phyloP scores from a whole-genome alignment of 495 filamentous ascomycete species.

The Penicillium paxilli region DNA sequence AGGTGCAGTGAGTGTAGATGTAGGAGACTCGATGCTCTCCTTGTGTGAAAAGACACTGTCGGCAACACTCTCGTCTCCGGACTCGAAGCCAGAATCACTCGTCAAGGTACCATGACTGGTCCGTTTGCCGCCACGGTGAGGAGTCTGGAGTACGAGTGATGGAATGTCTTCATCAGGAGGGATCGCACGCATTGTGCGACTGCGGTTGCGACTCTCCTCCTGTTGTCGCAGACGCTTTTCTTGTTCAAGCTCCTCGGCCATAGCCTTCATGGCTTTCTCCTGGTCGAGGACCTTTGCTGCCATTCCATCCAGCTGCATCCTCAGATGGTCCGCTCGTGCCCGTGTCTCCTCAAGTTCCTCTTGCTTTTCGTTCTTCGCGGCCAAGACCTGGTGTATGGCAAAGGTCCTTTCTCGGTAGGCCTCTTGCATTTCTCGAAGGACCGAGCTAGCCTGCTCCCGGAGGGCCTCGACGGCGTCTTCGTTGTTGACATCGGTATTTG shows the following conservation, averaged over 20 bases:
- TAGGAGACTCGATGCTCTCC: constrained; percentile 49
- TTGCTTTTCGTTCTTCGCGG: constrained; percentile 61
- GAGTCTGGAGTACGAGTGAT: constrained; percentile 57
- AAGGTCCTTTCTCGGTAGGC: constrained; percentile 67
- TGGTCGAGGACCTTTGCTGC: constrained; percentile 65
- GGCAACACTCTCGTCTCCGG: constrained; percentile 54
- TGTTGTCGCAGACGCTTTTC: constrained; percentile 57
- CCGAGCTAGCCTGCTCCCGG: constrained; percentile 63
- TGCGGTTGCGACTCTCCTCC: constrained; percentile 52
- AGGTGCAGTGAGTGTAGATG: constrained; percentile 48
- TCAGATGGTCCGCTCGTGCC: constrained; percentile 63
- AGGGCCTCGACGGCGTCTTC: constrained; percentile 71
- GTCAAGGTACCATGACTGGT: constrained; percentile 53
- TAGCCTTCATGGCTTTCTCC: constrained; percentile 60
- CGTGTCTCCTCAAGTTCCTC: constrained; percentile 79
- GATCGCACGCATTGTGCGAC: constrained; percentile 34
- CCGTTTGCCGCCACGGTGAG: constrained; percentile 48
- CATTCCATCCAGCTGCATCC: constrained; percentile 76
- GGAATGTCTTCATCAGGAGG: constrained; percentile 34
- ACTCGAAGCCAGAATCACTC: constrained; percentile 55
- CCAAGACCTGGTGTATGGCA: constrained; percentile 57
- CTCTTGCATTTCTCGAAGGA: constrained; percentile 64
- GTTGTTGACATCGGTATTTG: constrained; percentile 51
- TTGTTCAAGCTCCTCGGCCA: constrained; percentile 62
- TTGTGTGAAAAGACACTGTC: constrained; percentile 66